These are phyloP conservation scores for Ailanthus altissimus DNA, from an alignment of 345 rosid genomes.

Conservation along the genomic window DNA sequence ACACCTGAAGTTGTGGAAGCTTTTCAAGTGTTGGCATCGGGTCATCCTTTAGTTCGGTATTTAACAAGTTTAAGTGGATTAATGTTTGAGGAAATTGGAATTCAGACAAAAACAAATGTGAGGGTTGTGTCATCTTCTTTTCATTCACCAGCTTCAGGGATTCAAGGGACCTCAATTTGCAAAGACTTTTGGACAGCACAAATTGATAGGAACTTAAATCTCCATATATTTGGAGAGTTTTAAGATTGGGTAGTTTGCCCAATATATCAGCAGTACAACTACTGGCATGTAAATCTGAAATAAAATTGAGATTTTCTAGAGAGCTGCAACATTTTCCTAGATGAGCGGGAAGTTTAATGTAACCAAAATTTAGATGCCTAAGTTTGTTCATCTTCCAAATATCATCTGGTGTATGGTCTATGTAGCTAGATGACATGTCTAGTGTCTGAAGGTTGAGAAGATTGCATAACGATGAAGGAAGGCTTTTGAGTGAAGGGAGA, in stretches of 20 bases:
- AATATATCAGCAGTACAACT: neutral
- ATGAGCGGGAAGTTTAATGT: neutral
- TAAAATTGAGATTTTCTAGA: neutral
- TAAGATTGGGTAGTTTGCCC: neutral
- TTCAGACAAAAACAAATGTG: neutral
- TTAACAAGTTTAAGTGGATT: neutral
- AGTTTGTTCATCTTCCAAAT: neutral
- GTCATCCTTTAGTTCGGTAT: neutral
- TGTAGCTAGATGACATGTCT: neutral
- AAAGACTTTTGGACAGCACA: neutral
- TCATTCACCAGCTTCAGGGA: constrained; percentile 6
- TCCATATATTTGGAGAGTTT: neutral
- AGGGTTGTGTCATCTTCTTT: neutral
- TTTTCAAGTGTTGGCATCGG: neutral
- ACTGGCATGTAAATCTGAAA: neutral
- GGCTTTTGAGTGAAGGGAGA: neutral
- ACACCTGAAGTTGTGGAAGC: neutral
- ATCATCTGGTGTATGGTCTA: neutral
- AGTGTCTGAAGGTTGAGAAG: neutral
- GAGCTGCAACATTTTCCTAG: neutral
- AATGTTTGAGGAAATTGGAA: neutral
- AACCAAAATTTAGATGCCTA: neutral
- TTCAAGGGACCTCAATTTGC: neutral
- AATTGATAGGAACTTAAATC: neutral
- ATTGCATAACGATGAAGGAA: neutral